These are phyloP conservation scores for Phytophthora sojae DNA, from an alignment of 352 stramenopile genomes.

Conservation along the genomic window DNA sequence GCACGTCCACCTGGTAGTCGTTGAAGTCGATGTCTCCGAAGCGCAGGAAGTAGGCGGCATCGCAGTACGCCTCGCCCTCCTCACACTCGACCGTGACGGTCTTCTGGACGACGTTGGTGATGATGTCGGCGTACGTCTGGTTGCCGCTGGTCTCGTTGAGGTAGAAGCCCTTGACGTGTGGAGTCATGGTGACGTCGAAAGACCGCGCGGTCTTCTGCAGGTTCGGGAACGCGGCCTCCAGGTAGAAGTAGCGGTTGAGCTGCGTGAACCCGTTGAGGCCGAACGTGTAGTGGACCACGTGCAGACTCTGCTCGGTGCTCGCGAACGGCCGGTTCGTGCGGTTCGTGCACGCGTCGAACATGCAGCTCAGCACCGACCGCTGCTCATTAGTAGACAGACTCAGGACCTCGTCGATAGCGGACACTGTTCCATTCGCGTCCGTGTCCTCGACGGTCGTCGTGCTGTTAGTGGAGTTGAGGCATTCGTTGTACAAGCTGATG, in stretches of 20 bases:
- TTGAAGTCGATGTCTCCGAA: conserved; percentile 65
- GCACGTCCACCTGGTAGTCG: conserved; percentile 61
- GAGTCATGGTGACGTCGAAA: conserved; percentile 63
- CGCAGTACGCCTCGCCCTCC: conserved; percentile 43
- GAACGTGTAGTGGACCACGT: conserved; percentile 64
- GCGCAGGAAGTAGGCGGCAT: conserved; percentile 57
- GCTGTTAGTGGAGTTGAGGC: conserved; percentile 26
- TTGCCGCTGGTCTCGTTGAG: conserved; percentile 40
- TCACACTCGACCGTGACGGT: conserved; percentile 46
- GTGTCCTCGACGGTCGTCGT: conserved; percentile 23
- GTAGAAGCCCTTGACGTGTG: conserved; percentile 63
- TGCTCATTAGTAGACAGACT: conserved; percentile 41
- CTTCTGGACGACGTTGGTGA: conserved; percentile 45
- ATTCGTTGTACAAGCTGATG: conserved; percentile 42
- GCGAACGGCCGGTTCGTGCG: conserved; percentile 49
- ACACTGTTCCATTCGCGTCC: conserved; percentile 35
- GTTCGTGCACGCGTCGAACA: conserved; percentile 61
- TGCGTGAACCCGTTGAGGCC: conserved; percentile 58
- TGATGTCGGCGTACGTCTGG: conserved; percentile 47
- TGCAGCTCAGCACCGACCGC: conserved; percentile 47
- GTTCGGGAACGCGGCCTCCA: conserved; percentile 61
- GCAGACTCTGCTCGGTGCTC: conserved; percentile 41
- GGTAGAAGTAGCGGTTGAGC: conserved; percentile 72
- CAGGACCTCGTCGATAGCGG: conserved; percentile 53
- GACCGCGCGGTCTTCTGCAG: conserved; percentile 34